Percentiles rank a stretch among this genome's conserved stretches.
phyloP scores from a whole-genome alignment of 78 protist genomes.

The Dictyostelium capitatum region DNA sequence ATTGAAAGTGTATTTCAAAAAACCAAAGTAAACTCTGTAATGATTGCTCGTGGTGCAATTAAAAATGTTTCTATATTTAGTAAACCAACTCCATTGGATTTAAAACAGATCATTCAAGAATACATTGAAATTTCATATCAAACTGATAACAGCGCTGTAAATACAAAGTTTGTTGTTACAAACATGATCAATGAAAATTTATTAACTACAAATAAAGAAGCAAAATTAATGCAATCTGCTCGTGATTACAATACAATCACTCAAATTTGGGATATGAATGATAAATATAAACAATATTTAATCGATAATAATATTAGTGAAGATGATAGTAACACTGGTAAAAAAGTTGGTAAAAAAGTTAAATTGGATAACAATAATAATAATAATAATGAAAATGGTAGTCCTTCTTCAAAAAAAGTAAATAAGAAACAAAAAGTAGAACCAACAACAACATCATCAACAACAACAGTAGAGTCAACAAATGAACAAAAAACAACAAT shows the following conservation, averaged over 20 bases:
- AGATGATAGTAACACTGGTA: background rate
- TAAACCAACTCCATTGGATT: background rate
- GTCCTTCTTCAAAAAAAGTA: too few species aligned
- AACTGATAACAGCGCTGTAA: constrained; percentile 12
- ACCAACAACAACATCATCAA: too few species aligned
- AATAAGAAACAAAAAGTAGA: too few species aligned
- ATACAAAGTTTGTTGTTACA: constrained; percentile 40
- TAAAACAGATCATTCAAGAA: constrained; percentile 33
- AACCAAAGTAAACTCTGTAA: constrained; percentile 65
- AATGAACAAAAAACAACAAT: too few species aligned
- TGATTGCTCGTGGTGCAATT: constrained; percentile 83
- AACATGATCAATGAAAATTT: constrained; percentile 37
- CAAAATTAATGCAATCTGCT: constrained; percentile 9
- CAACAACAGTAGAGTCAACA: too few species aligned
- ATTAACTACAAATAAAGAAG: background rate
- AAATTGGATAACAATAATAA: background rate
- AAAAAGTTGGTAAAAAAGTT: background rate
- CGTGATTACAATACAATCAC: constrained; percentile 8
- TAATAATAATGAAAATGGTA: too few species aligned
- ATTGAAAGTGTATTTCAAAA: background rate
- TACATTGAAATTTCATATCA: background rate
- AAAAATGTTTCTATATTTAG: constrained; percentile 50
- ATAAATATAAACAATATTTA: background rate
- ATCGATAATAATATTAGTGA: background rate
- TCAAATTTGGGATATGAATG: background rate